Percentiles rank a stretch among this genome's conserved stretches.
phyloP scores from a whole-genome alignment of 495 filamentous ascomycete genomes.

The Monascus purpureus region DNA sequence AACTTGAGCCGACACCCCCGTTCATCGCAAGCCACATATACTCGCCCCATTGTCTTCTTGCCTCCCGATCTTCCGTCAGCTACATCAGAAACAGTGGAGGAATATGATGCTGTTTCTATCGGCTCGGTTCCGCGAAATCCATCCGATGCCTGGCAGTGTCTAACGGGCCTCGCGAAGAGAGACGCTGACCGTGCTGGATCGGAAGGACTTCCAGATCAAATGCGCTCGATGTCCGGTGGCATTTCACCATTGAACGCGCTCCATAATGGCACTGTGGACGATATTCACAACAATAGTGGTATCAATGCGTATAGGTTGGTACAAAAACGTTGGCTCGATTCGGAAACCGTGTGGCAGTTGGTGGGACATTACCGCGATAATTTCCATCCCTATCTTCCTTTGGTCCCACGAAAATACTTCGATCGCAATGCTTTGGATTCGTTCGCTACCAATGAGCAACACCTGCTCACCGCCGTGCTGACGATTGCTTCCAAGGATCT shows the following conservation, averaged over 20 bases:
- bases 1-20: conserved; percentile 16
- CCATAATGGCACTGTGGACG: conserved; percentile 14
- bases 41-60: conserved; percentile 24
- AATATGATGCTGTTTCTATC: conserved; percentile 27
- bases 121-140: conserved; percentile 30
- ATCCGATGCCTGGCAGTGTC: conserved; percentile 36
- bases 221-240: conserved; percentile 9
- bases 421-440: conserved; percentile 30
- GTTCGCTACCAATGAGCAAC: conserved; percentile 39
- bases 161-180: conserved; percentile 27
- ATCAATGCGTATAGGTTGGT: conserved; percentile 38
- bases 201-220: conserved; percentile 10
- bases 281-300: conserved; percentile 17
- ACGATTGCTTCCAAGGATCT: conserved; percentile 50
- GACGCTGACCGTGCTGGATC: conserved; percentile 9
- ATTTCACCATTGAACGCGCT: conserved; percentile 17
- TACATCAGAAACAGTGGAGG: conserved; percentile 17
- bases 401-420: conserved; percentile 43
- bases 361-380: conserved; percentile 38
- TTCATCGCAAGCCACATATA: conserved; percentile 15
- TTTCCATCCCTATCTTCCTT: conserved; percentile 50
- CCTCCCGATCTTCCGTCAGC: conserved; percentile 20
- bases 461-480: conserved; percentile 47
- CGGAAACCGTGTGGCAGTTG: conserved; percentile 34
- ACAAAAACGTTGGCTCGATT: conserved; percentile 32